phyloP scores from a whole-genome alignment of 2,329 filamentous ascomycete species.

The Pseudogymnoascus sp. region DNA sequence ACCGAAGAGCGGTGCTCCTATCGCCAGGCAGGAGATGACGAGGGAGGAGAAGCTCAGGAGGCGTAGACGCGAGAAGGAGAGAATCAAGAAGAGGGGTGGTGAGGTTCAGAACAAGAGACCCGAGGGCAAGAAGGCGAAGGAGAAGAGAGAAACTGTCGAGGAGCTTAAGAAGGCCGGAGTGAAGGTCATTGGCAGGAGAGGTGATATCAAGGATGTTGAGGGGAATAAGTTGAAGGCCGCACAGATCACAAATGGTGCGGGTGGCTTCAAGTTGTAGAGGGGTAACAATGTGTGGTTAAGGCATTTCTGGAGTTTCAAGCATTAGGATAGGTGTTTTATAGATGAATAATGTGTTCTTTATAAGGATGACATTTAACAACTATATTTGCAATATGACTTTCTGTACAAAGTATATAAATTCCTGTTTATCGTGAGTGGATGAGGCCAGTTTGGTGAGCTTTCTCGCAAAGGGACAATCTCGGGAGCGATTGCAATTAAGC shows the following conservation, averaged over 20 bases:
- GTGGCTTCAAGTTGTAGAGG: slow-evolving; percentile 53
- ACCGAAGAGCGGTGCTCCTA: slow-evolving; percentile 66
- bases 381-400: neutral
- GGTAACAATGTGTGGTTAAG: neutral
- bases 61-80: slow-evolving; percentile 77
- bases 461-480: neutral
- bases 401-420: neutral
- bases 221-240: slow-evolving; percentile 62
- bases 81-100: slow-evolving; percentile 61
- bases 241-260: slow-evolving; percentile 43
- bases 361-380: slow-evolving; percentile 1
- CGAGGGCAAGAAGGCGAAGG: slow-evolving; percentile 51
- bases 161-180: slow-evolving; percentile 76
- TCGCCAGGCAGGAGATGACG: slow-evolving; percentile 78
- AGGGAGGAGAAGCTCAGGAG: slow-evolving; percentile 75
- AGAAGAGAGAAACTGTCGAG: slow-evolving; percentile 42
- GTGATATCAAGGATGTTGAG: slow-evolving; percentile 74
- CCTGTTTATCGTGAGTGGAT: neutral
- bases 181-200: slow-evolving; percentile 85
- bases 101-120: slow-evolving; percentile 40
- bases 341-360: slow-evolving; percentile 6
- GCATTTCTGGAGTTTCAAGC: slow-evolving; percentile 7
- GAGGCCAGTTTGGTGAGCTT: slow-evolving; percentile 6
- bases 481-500: slow-evolving; percentile 8
- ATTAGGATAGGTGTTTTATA: slow-evolving; percentile 8